A percentile compares a stretch with the other conserved stretches of the same genome.
Evolutionary conservation across 805 yeast genomes (phyloP).

Genomic region (Candida morakotiae): DNA sequence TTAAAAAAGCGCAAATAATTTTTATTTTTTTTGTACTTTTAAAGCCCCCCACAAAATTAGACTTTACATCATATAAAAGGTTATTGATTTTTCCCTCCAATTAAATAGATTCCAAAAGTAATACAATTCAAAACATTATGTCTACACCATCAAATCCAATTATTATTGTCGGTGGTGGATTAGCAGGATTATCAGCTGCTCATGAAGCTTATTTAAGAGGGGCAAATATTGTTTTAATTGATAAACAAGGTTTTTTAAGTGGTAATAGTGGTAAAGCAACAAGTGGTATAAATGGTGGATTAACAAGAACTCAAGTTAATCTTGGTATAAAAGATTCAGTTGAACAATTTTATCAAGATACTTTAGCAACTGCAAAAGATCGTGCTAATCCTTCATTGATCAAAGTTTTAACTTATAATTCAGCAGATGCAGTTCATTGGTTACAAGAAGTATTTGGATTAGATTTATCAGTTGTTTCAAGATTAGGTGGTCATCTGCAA

Average conservation of each 20-base stretch:
- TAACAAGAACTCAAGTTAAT: slow-evolving; percentile 55
- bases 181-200: slow-evolving; percentile 62
- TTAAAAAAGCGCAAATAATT: too few species aligned
- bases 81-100: slow-evolving; percentile 3
- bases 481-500: slow-evolving; percentile 78
- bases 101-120: neutral
- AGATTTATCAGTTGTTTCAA: slow-evolving; percentile 64
- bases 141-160: slow-evolving; percentile 32
- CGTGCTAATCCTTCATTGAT: slow-evolving; percentile 58
- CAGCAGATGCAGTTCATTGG: slow-evolving; percentile 71
- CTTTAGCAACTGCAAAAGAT: slow-evolving; percentile 60
- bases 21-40: slow-evolving; percentile 1
- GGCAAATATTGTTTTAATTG: slow-evolving; percentile 49
- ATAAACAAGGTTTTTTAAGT: slow-evolving; percentile 57
- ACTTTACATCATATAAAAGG: too few species aligned
- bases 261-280: slow-evolving; percentile 69
- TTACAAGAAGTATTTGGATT: slow-evolving; percentile 58
- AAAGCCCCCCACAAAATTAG: neutral
- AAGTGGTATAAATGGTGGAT: slow-evolving; percentile 70
- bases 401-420: slow-evolving; percentile 54
- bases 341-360: slow-evolving; percentile 59
- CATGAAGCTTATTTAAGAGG: slow-evolving; percentile 54
- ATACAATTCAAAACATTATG: neutral
- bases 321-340: slow-evolving; percentile 52
- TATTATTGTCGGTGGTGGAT: slow-evolving; percentile 61